Conservation (phyloP, 2,329 filamentous ascomycete genomes). For the Whalleya microplaca region DNA sequence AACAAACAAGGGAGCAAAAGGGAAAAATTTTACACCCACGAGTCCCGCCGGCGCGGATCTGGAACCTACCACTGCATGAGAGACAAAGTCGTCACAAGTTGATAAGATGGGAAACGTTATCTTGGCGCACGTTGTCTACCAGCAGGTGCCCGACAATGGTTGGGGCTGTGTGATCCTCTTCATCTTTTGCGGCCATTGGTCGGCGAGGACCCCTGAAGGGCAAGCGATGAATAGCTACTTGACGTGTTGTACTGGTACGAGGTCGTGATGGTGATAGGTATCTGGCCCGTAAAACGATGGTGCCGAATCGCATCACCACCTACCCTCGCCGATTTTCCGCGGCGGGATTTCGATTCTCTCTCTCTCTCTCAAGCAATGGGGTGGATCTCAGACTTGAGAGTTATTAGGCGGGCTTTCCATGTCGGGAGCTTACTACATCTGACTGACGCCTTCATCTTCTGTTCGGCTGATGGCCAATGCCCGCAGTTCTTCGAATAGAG, state of each 20-base stretch:
- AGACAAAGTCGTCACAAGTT: conserved; percentile 22
- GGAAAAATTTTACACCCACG: conserved; percentile 1
- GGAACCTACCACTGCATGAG: conserved; percentile 26
- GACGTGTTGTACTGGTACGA: background rate
- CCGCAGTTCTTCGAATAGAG: conserved; percentile 10
- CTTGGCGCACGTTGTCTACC: conserved; percentile 29
- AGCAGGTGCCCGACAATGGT: conserved; percentile 17
- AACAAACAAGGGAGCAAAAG: conserved; percentile 6
- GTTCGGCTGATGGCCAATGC: background rate
- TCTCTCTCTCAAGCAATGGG: background rate
- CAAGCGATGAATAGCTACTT: background rate
- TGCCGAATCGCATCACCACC: background rate
- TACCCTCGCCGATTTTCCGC: background rate
- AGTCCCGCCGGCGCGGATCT: conserved; percentile 27
- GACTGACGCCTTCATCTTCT: conserved; percentile 14
- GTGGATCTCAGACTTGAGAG: conserved; percentile 14
- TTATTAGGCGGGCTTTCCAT: conserved; percentile 9
- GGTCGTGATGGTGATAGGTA: background rate
- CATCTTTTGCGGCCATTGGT: background rate
- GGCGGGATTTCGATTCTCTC: background rate
- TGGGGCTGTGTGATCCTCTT: conserved; percentile 19
- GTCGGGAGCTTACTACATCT: conserved; percentile 25
- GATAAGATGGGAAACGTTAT: conserved; percentile 17
- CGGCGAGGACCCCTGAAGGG: background rate
- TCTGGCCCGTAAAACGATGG: background rate